These are phyloP conservation scores for Tuber brumale DNA, from an alignment of 495 filamentous ascomycete genomes.

Conservation along the genomic window DNA sequence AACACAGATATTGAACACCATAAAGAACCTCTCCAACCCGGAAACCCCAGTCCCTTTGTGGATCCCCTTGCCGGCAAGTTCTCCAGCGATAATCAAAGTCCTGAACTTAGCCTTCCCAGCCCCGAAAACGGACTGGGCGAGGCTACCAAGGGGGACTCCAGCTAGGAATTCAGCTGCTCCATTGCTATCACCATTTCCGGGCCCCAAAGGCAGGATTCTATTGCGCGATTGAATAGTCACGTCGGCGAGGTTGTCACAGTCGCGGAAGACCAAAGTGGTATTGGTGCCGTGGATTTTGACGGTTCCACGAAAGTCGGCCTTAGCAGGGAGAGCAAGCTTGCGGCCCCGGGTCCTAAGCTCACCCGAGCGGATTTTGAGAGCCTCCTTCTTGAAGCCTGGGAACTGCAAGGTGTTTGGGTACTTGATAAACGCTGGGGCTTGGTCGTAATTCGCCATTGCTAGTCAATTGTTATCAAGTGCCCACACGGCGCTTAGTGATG, in stretches of 20 bases:
- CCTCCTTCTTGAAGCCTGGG: neutral
- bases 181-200: constrained; percentile 6
- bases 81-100: constrained; percentile 22
- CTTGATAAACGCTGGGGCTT: neutral
- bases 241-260: neutral
- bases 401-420: neutral
- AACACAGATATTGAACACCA: constrained; percentile 23
- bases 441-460: neutral
- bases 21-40: constrained; percentile 12
- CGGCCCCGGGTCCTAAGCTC: neutral
- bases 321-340: constrained; percentile 1
- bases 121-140: constrained; percentile 3
- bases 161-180: constrained; percentile 17
- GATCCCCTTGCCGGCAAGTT: constrained; percentile 14
- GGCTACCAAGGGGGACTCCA: neutral
- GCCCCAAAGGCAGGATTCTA: neutral
- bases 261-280: constrained; percentile 17
- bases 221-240: constrained; percentile 22
- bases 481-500: neutral
- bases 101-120: constrained; percentile 5
- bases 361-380: neutral
- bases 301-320: constrained; percentile 17
- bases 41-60: constrained; percentile 14
- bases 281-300: constrained; percentile 29
- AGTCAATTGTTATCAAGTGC: neutral